phyloP scores from a whole-genome alignment of 2,329 filamentous ascomycete species.

The Colletotrichum graminicola region DNA sequence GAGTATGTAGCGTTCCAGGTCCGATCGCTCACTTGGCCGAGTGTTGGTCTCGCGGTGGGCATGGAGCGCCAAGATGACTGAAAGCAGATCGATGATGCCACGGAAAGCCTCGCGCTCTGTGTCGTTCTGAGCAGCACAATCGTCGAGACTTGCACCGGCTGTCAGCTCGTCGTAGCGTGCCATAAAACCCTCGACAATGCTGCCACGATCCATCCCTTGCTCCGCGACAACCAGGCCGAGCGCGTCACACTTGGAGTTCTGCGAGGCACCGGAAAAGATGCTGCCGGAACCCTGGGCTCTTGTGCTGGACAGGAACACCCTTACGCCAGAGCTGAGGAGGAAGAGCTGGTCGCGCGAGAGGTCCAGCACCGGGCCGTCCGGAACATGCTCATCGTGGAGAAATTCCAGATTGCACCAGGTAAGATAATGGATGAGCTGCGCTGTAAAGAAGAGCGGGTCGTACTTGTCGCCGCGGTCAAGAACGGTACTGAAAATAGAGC shows the following conservation, averaged over 20 bases:
- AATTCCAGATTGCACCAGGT: slow-evolving; percentile 48
- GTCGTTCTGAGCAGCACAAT: neutral
- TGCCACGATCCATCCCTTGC: slow-evolving; percentile 41
- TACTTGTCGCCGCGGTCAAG: slow-evolving; percentile 36
- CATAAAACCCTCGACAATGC: slow-evolving; percentile 43
- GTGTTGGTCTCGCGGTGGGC: slow-evolving; percentile 5
- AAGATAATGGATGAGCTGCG: slow-evolving; percentile 49
- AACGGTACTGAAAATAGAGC: slow-evolving; percentile 45
- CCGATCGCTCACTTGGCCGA: slow-evolving; percentile 13
- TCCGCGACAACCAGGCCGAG: slow-evolving; percentile 41
- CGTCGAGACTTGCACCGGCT: neutral
- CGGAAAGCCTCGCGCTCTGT: slow-evolving; percentile 43
- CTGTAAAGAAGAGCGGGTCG: slow-evolving; percentile 44
- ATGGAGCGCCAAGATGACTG: slow-evolving; percentile 41
- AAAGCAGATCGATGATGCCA: slow-evolving; percentile 40
- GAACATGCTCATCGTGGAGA: slow-evolving; percentile 38
- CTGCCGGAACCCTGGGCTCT: slow-evolving; percentile 37
- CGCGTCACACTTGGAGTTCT: slow-evolving; percentile 43
- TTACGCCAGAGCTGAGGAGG: slow-evolving; percentile 47
- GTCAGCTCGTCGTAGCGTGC: slow-evolving; percentile 44
- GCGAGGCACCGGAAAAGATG: slow-evolving; percentile 40
- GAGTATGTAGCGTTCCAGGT: slow-evolving; percentile 47
- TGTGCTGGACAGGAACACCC: slow-evolving; percentile 26
- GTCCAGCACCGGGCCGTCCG: slow-evolving; percentile 36
- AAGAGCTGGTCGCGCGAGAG: slow-evolving; percentile 48